Evolutionary conservation across 2,329 filamentous ascomycete species (phyloP).

Genomic region (Drechslerella stenobrocha): DNA sequence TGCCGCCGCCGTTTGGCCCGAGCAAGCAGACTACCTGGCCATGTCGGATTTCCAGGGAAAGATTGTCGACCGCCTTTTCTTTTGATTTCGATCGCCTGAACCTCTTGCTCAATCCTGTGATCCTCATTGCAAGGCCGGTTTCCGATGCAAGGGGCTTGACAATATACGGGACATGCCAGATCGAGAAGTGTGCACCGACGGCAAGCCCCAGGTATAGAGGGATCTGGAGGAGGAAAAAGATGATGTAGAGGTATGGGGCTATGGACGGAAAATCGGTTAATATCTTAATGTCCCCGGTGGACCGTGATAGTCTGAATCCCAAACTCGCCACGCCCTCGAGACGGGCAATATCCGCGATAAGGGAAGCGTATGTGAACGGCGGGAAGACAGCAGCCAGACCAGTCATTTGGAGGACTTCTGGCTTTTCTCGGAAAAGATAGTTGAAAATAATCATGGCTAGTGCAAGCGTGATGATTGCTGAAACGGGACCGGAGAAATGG

Average conservation of each 20-base stretch:
- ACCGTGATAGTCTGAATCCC: slow-evolving; percentile 63
- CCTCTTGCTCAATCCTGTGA: slow-evolving; percentile 75
- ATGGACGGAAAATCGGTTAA: slow-evolving; percentile 75
- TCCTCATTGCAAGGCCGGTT: slow-evolving; percentile 64
- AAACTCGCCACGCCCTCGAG: slow-evolving; percentile 66
- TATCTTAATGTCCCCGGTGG: slow-evolving; percentile 64
- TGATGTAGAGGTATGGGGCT: slow-evolving; percentile 53
- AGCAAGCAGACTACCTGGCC: slow-evolving; percentile 85
- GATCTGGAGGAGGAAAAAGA: slow-evolving; percentile 79
- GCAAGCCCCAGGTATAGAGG: slow-evolving; percentile 75
- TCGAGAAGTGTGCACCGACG: slow-evolving; percentile 73
- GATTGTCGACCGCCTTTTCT: slow-evolving; percentile 67
- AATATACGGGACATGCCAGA: slow-evolving; percentile 57
- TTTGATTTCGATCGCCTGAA: slow-evolving; percentile 59
- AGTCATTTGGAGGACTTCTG: slow-evolving; percentile 60
- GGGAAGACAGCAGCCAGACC: slow-evolving; percentile 77
- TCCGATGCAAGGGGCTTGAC: slow-evolving; percentile 52
- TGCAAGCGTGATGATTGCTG: slow-evolving; percentile 72
- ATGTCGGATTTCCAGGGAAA: slow-evolving; percentile 70
- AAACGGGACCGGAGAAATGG: slow-evolving; percentile 80
- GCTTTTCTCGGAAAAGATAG: slow-evolving; percentile 65
- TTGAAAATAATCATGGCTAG: slow-evolving; percentile 71
- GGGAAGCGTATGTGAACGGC: slow-evolving; percentile 85
- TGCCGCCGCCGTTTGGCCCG: slow-evolving; percentile 87
- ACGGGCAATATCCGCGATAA: slow-evolving; percentile 74